Conservation (phyloP, 768 basidiomycete species). For the Rhizopogon vulgaris region DNA sequence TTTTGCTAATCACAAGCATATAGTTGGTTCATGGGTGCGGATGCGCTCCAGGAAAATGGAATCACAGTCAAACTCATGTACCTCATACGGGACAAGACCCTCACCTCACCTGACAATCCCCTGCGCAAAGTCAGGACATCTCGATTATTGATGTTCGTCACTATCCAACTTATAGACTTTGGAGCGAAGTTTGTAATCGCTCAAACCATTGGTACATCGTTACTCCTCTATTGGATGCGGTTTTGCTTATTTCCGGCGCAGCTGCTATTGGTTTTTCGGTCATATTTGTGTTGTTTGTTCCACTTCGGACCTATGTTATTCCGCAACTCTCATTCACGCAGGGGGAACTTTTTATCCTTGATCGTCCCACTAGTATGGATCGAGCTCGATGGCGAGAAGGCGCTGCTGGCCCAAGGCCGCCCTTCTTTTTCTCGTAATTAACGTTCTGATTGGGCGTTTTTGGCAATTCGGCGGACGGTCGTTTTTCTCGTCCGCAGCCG, state of each 20-base stretch:
- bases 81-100: conserved; percentile 63
- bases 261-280: conserved; percentile 91
- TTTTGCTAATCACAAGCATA: neutral
- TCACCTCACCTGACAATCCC: conserved; percentile 61
- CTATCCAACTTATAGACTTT: conserved; percentile 55
- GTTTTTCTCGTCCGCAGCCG: no score
- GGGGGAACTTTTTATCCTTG: conserved; percentile 79
- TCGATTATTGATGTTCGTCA: conserved; percentile 63
- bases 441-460: no score
- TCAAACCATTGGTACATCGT: conserved; percentile 19
- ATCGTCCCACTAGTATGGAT: conserved; percentile 64
- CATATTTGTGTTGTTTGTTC: conserved; percentile 79
- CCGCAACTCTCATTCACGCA: conserved; percentile 46
- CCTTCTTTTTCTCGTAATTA: no score
- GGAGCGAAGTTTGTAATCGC: conserved; percentile 72
- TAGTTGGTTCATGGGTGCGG: conserved; percentile 90
- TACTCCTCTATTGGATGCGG: conserved; percentile 39
- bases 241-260: no score
- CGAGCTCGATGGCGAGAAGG: no score
- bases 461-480: no score
- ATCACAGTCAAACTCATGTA: conserved; percentile 79
- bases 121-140: conserved; percentile 72
- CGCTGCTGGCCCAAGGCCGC: no score
- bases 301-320: conserved; percentile 56
- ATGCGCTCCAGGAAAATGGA: conserved; percentile 74